Conservation (phyloP, 495 filamentous ascomycete genomes). For the Aspergillus coremiiformis region DNA sequence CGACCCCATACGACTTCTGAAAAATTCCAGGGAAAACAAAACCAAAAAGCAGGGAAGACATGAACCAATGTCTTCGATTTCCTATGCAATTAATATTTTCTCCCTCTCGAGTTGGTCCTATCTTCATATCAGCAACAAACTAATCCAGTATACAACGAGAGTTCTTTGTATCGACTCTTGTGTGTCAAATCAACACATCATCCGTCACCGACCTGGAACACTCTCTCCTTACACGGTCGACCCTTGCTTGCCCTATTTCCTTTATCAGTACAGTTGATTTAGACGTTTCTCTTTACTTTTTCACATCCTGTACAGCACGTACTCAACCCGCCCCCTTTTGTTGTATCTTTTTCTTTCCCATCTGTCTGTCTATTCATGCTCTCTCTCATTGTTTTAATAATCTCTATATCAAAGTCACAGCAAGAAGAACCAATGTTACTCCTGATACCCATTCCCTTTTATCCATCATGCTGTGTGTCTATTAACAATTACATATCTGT, state of each 20-base stretch:
- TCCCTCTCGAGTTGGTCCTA: background rate
- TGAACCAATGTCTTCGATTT: background rate
- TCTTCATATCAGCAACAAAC: background rate
- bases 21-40: too few species aligned
- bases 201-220: background rate
- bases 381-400: background rate
- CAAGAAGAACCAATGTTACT: background rate
- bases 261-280: background rate
- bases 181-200: background rate
- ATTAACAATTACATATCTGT: background rate
- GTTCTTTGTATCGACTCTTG: background rate
- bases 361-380: background rate
- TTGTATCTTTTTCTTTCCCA: background rate
- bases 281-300: background rate
- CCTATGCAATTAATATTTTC: background rate
- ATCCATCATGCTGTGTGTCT: background rate
- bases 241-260: background rate
- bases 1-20: background rate
- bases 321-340: background rate
- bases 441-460: constrained; percentile 12
- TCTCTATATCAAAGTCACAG: constrained; percentile 1
- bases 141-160: background rate
- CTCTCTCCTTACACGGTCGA: background rate
- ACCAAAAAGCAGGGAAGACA: background rate
- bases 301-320: background rate